Evolutionary conservation across 2,329 filamentous ascomycete species (phyloP), one percentile per base, ranked within the genome.

Genomic region (Juglanconis juglandina): DNA sequence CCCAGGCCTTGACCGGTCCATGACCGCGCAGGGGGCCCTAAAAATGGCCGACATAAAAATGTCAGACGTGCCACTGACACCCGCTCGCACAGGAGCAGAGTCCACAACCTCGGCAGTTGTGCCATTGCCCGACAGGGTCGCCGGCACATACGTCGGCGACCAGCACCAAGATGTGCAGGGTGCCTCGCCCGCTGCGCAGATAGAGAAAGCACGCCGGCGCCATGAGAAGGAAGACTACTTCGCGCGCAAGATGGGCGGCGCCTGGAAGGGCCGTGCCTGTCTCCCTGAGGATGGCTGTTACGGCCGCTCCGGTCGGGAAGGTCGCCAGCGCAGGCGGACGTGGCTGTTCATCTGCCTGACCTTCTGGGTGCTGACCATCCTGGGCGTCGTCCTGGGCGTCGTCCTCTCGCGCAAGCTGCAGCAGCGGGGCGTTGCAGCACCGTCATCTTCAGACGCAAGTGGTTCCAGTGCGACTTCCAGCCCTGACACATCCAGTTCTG

Each of bases 201-300:
- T 72, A 60, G 87, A 82, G 70, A 78, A 76, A 48, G 77, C 77
- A 68, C 81, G 80, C 60, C 80, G 77, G 62, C 82, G 79, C 24
- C 80, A 82, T 60, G 87, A 91, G 69, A 88, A 87, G 62, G 87
- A 91, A 71, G 88, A 91, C 46, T 78, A 78, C 2, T 67, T 82
- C 17, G 85, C 83, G 1, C 79, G 77, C 53, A 85, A 81, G 64
- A 70, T 79, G 1, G 86, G 87, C 2, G 82, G 84, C 3, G 78
- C 85, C 47, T 90, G 87, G 86, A 82, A 84, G 67, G 87, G 87
- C 2, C 81, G 87, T 52, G 84, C 82, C 9, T 89, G 84, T 62
- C 77, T 91, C 41, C 81, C 85, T 0, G 76, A 80, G 14, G 80
- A 76, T n/a, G 87, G 87, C 2, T 90, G 87, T 70, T 87, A 86